These are phyloP conservation scores for Parastagonospora avenae DNA, from an alignment of 2,329 filamentous ascomycete genomes.

Conservation along the genomic window DNA sequence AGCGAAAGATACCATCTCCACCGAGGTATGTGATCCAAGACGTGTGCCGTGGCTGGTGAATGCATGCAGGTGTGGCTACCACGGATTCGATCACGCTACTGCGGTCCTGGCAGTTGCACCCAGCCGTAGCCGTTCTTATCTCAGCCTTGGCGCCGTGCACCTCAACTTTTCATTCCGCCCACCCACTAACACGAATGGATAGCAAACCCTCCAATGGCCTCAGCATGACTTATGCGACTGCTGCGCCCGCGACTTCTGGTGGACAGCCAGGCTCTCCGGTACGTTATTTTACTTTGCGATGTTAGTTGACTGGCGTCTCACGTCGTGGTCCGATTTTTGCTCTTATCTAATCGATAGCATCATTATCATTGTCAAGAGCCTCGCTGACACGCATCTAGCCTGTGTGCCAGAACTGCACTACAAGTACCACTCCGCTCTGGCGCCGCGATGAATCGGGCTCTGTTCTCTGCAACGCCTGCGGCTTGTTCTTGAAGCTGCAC, in stretches of 20 bases:
- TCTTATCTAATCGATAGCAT: slow-evolving; percentile 50
- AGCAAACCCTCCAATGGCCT: slow-evolving; percentile 53
- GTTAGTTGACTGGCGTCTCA: slow-evolving; percentile 46
- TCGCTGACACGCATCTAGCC: slow-evolving; percentile 62
- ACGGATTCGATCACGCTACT: slow-evolving; percentile 7
- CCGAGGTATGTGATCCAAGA: slow-evolving; percentile 33
- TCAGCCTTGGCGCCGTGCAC: slow-evolving; percentile 33
- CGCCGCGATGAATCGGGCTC: slow-evolving; percentile 94
- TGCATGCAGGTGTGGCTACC: neutral
- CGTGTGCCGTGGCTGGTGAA: neutral
- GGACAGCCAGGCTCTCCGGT: slow-evolving; percentile 66
- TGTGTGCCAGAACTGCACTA: slow-evolving; percentile 94
- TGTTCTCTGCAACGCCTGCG: slow-evolving; percentile 97
- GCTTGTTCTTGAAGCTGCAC: slow-evolving; percentile 95
- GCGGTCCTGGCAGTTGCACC: slow-evolving; percentile 16
- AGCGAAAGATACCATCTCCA: slow-evolving; percentile 33
- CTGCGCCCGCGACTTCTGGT: slow-evolving; percentile 68
- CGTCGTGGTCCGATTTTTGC: slow-evolving; percentile 30
- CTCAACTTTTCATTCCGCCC: slow-evolving; percentile 36
- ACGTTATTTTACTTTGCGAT: slow-evolving; percentile 44
- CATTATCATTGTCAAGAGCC: slow-evolving; percentile 10
- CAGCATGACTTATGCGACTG: slow-evolving; percentile 66
- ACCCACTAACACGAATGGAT: slow-evolving; percentile 28
- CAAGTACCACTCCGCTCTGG: slow-evolving; percentile 95
- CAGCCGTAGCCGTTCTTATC: slow-evolving; percentile 38